phyloP scores from a whole-genome alignment of 768 basidiomycete genomes.

The Suillus decipiens region DNA sequence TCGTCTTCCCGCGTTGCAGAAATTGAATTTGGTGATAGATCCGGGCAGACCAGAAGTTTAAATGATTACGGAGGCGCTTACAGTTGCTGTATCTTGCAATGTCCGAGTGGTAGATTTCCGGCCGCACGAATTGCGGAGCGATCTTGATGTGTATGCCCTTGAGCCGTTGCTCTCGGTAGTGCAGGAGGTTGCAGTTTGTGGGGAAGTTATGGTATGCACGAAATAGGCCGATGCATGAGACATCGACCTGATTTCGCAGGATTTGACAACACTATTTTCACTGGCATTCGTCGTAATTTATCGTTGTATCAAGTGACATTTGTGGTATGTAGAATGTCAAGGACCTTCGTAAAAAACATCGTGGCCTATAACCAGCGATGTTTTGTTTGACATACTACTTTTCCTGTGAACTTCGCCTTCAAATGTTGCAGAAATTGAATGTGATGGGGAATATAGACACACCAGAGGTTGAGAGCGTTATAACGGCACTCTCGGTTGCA shows the following conservation, averaged over 20 bases:
- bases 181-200: background rate
- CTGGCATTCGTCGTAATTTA: no score
- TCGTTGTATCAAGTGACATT: no score
- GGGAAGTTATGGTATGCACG: background rate
- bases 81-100: background rate
- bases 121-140: background rate
- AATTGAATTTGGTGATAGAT: background rate
- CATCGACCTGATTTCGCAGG: no score
- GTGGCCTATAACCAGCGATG: no score
- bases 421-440: background rate
- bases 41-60: background rate
- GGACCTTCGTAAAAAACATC: no score
- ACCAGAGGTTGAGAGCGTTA: background rate
- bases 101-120: background rate
- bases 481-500: background rate
- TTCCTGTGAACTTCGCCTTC: background rate
- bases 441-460: background rate
- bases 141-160: background rate
- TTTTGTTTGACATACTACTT: no score
- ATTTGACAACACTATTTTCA: no score
- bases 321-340: no score
- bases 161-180: background rate
- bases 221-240: background rate
- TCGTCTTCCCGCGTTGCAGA: background rate
- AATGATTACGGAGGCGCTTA: background rate